Percentiles rank a stretch among this genome's conserved stretches.
phyloP scores from a whole-genome alignment of 495 filamentous ascomycete genomes.

The Opeltia flavorubescens region DNA sequence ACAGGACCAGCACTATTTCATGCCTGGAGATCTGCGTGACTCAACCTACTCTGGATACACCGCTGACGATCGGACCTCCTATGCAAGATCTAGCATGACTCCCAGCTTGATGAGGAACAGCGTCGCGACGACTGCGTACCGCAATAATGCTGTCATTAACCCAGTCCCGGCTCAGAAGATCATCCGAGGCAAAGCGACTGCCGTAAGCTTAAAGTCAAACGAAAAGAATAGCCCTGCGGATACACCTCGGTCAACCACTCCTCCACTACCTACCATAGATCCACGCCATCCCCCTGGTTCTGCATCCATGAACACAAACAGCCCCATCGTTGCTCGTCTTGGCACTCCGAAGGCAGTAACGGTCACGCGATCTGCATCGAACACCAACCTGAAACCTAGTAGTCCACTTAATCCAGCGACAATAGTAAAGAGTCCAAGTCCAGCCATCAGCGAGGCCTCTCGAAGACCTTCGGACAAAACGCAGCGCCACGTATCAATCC shows the following conservation, averaged over 20 bases:
- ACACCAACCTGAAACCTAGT: slow-evolving; percentile 2
- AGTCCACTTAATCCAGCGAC: not conserved
- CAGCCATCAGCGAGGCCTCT: not conserved
- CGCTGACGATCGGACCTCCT: slow-evolving; percentile 50
- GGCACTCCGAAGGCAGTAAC: slow-evolving; percentile 17
- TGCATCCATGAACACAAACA: slow-evolving; percentile 11
- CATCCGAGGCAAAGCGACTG: slow-evolving; percentile 69
- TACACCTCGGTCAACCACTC: slow-evolving; percentile 11
- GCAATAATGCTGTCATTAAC: slow-evolving; percentile 70
- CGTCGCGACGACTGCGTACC: slow-evolving; percentile 85
- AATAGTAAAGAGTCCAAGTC: slow-evolving; percentile 5
- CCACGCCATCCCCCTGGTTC: slow-evolving; percentile 5
- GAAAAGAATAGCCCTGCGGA: slow-evolving; percentile 24
- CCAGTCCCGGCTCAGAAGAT: slow-evolving; percentile 72
- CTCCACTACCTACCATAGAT: slow-evolving; percentile 1
- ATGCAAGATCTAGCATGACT: slow-evolving; percentile 42
- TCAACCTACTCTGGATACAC: slow-evolving; percentile 64
- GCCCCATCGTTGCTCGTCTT: slow-evolving; percentile 16
- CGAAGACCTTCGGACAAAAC: slow-evolving; percentile 2
- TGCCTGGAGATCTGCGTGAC: slow-evolving; percentile 81
- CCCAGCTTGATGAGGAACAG: slow-evolving; percentile 54
- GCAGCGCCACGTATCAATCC: slow-evolving; percentile 10
- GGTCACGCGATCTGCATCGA: slow-evolving; percentile 11
- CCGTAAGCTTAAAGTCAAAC: slow-evolving; percentile 67
- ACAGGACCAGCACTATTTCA: slow-evolving; percentile 84